Base-by-base conservation (phyloP, 2,329 filamentous ascomycete species). In the Cercospora zeina region DNA sequence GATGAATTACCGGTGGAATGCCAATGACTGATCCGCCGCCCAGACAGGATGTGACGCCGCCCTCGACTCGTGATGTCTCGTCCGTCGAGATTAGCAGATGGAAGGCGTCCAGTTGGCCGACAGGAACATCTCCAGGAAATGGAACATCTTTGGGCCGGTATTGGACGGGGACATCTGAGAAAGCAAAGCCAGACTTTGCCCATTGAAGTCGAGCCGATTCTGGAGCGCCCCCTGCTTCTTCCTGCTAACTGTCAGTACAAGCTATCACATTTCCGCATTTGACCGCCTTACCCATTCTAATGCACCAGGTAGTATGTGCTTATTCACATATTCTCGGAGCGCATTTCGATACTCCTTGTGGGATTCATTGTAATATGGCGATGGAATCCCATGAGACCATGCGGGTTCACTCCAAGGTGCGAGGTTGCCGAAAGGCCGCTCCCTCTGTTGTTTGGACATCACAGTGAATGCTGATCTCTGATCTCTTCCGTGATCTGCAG, bases 331-430 rank as follows among this genome's bases (percentile, higher is more conserved):
- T 24, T 78, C 70, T 39, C 87, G 82, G 0, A 88, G 76, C 4
- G 77, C 78, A 37, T 82, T 78, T 56, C 85, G 84, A 1, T 89
- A 78, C n/a, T 74, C 76, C 33, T 81, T 80, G 70, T 89, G 87
- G 2, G 82, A 83, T 13, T 82, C 78, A 30, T 81, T 87, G 77
- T 89, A 89, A 75, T 88, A 88, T 0, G 86, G 84, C 54, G 82
- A 82, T 8, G 78, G 76, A 61, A 84, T 79, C 30, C 77, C 75
- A 64, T 77, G 75, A 65, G 74, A 77, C 77, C 78, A 80, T n/a
- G 78, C 74, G 6, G 79, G 79, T 61, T 81, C 79, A 55, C 71
- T 73, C 79, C 79, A 81, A 3, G 79, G 79, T 9, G 69, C 68
- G 13, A 71, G 63, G 30, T 69, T 66, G 14, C 67, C 67, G 47